Base-by-base conservation (phyloP, 805 yeast genomes). In the Komagataella phaffii region DNA sequence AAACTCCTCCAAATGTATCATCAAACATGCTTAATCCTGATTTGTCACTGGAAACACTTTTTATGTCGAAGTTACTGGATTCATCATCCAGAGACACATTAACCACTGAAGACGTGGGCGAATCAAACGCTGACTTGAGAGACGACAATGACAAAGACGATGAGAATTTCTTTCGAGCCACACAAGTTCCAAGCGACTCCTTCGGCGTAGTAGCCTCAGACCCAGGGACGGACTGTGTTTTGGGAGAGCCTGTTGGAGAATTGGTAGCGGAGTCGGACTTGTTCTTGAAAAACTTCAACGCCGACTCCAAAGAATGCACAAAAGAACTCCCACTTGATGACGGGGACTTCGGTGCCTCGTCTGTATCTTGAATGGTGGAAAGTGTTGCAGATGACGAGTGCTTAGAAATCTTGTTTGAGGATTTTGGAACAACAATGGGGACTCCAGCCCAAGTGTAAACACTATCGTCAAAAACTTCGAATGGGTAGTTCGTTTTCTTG, bases 381-480 rank as follows among this genome's bases (percentile, higher is more conserved):
- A 40, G 51, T 19, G 50, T 36, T 12, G 18, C 19, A 24, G 18
- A 17, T 17, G 18, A 23, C 14, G 19, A 40, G 3, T 10, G 40
- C 40, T 30, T 30, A 14, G 40, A 30, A 30, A 30, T 30, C 40
- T 30, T 30, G 40, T 14, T 30, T 21, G 47, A 36, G n/a, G 40
- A 30, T 30, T 30, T 30, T 14, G 40, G 40, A 14, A 14, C 14
- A 10, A 30, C 40, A 30, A 30, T 30, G 10, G 40, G 40, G 14
- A 30, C 14, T 8, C 40, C 40, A 17, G 61, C 57, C 50, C 64
- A 61, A 6, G 68, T 70, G 61, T 81, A 81, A 36, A 79, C 72
- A 1, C 85, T 81, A 57, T 82, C 88, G 61, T 82, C 88, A 50
- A 81, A 72, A 2, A 82, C 72, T 56, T 82, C 88, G 61, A 72